These are phyloP conservation scores for Lagenaria siceraria DNA, from an alignment of 306 rosid species.

Conservation along the genomic window DNA sequence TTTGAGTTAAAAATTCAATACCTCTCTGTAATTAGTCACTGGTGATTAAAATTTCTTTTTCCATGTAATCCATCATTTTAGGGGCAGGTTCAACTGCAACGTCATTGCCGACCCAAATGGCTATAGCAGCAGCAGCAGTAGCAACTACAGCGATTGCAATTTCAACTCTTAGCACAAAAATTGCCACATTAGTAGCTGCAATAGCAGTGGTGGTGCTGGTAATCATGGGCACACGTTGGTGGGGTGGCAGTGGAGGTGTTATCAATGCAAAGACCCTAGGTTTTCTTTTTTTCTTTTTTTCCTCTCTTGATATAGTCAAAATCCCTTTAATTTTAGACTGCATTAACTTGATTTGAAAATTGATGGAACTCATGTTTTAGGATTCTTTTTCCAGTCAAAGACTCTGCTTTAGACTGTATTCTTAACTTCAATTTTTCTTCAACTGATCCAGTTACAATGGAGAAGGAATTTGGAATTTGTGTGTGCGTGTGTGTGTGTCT, in stretches of 20 bases:
- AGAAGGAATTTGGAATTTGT: neutral
- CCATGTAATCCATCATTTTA: constrained; percentile 37
- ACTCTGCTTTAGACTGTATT: neutral
- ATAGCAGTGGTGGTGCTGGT: constrained; percentile 64
- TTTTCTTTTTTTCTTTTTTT: constrained; percentile 9
- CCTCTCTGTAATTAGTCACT: neutral
- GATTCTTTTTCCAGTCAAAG: neutral
- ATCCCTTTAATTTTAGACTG: neutral
- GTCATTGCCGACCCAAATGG: constrained; percentile 63
- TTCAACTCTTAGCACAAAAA: constrained; percentile 52
- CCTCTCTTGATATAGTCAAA: neutral
- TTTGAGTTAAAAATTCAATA: neutral
- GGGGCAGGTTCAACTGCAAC: constrained; percentile 63
- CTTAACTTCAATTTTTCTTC: neutral
- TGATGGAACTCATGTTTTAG: neutral
- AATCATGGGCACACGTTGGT: constrained; percentile 66
- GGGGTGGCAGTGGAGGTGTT: constrained; percentile 55
- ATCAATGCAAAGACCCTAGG: constrained; percentile 30
- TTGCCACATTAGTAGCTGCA: constrained; percentile 48
- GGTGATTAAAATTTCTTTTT: neutral
- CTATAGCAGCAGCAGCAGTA: constrained; percentile 61
- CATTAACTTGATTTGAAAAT: neutral
- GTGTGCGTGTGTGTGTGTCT: neutral
- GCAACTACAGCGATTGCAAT: constrained; percentile 66
- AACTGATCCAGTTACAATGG: neutral